Evolutionary conservation across 2,329 filamentous ascomycete genomes (phyloP), one percentile per base, ranked within the genome.

Genomic region (Arthrobotrys iridis): DNA sequence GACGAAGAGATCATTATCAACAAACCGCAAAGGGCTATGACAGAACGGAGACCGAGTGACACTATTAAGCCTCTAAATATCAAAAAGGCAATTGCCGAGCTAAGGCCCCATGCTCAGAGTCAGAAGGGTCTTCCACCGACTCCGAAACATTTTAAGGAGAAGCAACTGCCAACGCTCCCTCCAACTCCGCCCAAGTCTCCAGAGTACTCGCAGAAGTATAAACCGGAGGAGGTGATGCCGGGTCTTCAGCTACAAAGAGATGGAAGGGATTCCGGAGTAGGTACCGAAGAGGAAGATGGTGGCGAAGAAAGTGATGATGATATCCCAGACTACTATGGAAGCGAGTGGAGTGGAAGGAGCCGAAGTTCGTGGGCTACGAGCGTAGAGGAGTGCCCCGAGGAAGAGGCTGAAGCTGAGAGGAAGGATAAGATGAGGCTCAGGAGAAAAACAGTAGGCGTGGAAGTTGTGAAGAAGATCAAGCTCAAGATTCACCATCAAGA

Each of bases 401-500:
- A 93, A 15, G 94, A 94, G 76, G 92, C 95, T 80, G 93, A 94
- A 85, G 84, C 93, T 22, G 88, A 86, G 4, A 85, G 84, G 60
- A 84, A 86, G 79, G 81, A 86, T 80, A 82, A 84, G 28, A 82
- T 83, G 60, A 55, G 50, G 4, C 10, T 55, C 3, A 46, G 45
- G 11, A 60, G 68, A 48, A 59, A 41, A 22, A 65, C 85, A 74
- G 77, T 58, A 50, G 77, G 18, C 11, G 45, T 50, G 72, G 71
- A 26, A 76, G 78, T 62, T 41, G 72, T 57, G 78, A 79, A 79
- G 62, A 78, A 93, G 82, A 89, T 98, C 77, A 89, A 93, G 41
- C 89, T 97, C 81, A 99, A 99, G 85, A 93, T 97, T 1, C 79
- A 79, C 43, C 93, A 97, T 81, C 89, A 87, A 2, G 91, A 93